Base-by-base conservation (phyloP, 805 yeast species). In the Ogataea haglerorum region DNA sequence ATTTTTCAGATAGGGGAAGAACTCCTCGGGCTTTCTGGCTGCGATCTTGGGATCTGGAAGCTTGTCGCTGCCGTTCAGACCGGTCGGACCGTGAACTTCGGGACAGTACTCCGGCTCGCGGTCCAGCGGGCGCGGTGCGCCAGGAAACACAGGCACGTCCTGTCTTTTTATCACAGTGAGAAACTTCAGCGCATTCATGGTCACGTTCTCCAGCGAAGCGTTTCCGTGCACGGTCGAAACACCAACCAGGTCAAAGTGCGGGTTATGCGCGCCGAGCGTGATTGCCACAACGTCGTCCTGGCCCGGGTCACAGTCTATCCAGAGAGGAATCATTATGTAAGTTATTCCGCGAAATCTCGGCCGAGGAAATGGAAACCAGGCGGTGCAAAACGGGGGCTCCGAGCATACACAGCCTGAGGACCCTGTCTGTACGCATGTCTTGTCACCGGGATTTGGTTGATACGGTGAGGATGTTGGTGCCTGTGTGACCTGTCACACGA, bases 301-400 rank as follows among this genome's bases (percentile, higher is more conserved):
- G 2, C 96, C 95, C 0, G 95, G 95, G 56, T 88, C 96, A 60
- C 96, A 88, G 62, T 88, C 96, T 10, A 88, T 61, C 95, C 95
- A 88, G 5, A 88, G 54, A 0, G 95, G 95, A 15, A 80, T 74
- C 42, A 50, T 43, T 9, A 10, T 6, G 5, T 12, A 21, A 33
- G 24, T n/a, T 19, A 27, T 32, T 32, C 9, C 24, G 21, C 21
- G 13, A 37, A 16, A 19, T 12, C 34, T 38, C 42, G 42, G 42
- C 42, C 42, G 42, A 38, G 19, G 28, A 31, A 25, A 18, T 8
- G 5, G 7, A 30, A 30, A 12, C 17, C 21, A 10, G 31, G 31
- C 25, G 10, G 22, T 34, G 30, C 22, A n/a, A 15, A 23, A 6
- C 21, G 13, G 6, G 21, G n/a, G 17, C 9, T 29, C 18, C 10